Evolutionary conservation across 176 grass and related monocot genomes (phyloP).

Genomic region (Zoysia pacifica): DNA sequence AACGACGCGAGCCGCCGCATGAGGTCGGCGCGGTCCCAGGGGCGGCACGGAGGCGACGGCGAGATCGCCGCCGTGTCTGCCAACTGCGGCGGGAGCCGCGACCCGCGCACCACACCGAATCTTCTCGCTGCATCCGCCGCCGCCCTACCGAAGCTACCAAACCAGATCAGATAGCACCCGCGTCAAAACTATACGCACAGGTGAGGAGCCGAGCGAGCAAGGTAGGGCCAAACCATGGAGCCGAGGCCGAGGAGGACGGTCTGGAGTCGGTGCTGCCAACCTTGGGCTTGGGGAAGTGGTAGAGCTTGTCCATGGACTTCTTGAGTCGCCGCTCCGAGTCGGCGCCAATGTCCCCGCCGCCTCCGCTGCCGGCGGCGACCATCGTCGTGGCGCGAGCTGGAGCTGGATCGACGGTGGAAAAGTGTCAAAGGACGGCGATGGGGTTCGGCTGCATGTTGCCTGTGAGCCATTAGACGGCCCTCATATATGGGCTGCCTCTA

Average conservation of each 20-base stretch:
- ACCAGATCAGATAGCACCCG: slow-evolving; percentile 37
- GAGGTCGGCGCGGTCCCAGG: slow-evolving; percentile 88
- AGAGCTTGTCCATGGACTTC: slow-evolving; percentile 93
- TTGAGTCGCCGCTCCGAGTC: slow-evolving; percentile 81
- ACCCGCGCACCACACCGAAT: slow-evolving; percentile 58
- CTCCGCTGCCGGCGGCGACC: slow-evolving; percentile 38
- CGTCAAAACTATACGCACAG: slow-evolving; percentile 1
- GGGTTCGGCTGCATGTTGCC: neutral
- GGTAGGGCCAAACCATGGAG: slow-evolving; percentile 56
- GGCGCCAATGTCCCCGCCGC: slow-evolving; percentile 39
- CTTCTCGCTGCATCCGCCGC: slow-evolving; percentile 34
- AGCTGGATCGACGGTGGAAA: slow-evolving; percentile 19
- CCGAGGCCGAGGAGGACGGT: slow-evolving; percentile 19
- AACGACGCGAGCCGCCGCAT: slow-evolving; percentile 71
- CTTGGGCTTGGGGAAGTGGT: slow-evolving; percentile 71
- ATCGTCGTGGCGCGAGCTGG: slow-evolving; percentile 24
- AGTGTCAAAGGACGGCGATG: slow-evolving; percentile 14
- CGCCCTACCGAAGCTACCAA: slow-evolving; percentile 28
- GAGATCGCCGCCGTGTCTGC: slow-evolving; percentile 43
- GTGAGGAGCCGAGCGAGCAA: neutral
- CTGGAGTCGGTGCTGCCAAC: slow-evolving; percentile 43
- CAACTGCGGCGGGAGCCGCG: slow-evolving; percentile 49
- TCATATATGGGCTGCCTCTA: neutral
- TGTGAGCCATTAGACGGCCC: no score
- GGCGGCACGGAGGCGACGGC: slow-evolving; percentile 64